Base-by-base conservation (phyloP, 208 protist species). In the Wallacemonas collosoma region DNA sequence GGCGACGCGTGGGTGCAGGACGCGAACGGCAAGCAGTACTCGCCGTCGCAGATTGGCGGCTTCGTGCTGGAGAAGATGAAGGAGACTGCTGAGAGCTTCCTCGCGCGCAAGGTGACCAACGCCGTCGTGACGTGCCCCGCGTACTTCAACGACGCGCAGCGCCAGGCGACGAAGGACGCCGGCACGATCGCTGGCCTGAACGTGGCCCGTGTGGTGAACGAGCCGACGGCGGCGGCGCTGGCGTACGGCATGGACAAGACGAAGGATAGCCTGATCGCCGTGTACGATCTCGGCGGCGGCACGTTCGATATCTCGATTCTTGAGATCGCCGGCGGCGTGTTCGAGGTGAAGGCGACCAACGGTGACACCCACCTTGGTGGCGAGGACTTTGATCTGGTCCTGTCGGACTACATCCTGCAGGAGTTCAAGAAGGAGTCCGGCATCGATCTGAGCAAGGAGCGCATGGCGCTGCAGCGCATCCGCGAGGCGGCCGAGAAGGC, bases 251-350 rank as follows among this genome's bases (percentile, higher is more conserved):
- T 73, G 12, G 69, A 73, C 60, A 72, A 73, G 67, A 73, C 48
- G 12, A 73, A 78, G 69, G 77, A 82, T 45, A 64, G 43, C n/a
- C 51, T 78, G 60, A 84, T 93, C 69, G 81, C 79, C 51, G 83
- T 93, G 81, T 86, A 91, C 58, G 85, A 98, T 72, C 64, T 83
- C 94, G 72, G 94, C 85, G 72, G 95, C 97, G 26, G 98, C 87
- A 83, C 97, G 97, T 99, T 99, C 86, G 99, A 99, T 91, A 89
- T 99, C 69, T 99, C 98, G 6, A 95, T 99, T 26, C 77, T 79
- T n/a, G 73, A 82, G 71, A 96, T 99, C 68, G 81, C 76, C 45
- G 83, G 86, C 48, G 98, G 98, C 65, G 95, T 99, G 2, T 99
- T 99, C 79, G 98, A 99, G 82, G 98, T 98, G 4, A 84, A 93